Evolutionary conservation across 202 grass and related monocot species (phyloP).

Genomic region (Elaeis oleifera): DNA sequence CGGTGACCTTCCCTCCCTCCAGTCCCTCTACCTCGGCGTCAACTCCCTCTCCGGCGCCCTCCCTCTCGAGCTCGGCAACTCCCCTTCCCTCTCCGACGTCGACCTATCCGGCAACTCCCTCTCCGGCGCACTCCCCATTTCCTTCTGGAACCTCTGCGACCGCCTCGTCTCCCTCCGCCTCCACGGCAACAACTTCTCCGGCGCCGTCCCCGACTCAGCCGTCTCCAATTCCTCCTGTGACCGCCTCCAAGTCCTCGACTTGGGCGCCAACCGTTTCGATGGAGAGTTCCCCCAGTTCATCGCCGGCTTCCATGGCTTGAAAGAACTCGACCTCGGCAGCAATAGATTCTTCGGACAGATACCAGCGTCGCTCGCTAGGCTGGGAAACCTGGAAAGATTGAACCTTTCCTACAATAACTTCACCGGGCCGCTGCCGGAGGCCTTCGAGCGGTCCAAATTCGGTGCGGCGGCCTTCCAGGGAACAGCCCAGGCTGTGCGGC

Average conservation of each 20-base stretch:
- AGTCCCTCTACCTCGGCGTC: conserved; percentile 45
- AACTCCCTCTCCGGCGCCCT: conserved; percentile 45
- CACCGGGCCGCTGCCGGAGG: conserved; percentile 40
- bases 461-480: conserved; percentile 32
- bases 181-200: conserved; percentile 47
- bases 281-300: conserved; percentile 64
- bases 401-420: conserved; percentile 78
- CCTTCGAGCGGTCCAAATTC: conserved; percentile 28
- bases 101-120: conserved; percentile 61
- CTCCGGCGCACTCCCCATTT: conserved; percentile 34
- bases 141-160: conserved; percentile 83
- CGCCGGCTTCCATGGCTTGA: conserved; percentile 41
- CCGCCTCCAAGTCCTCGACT: conserved; percentile 43
- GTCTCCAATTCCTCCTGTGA: conserved; percentile 43
- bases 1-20: conserved; percentile 48
- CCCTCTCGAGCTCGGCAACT: conserved; percentile 80
- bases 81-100: conserved; percentile 49
- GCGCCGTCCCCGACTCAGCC: conserved; percentile 42
- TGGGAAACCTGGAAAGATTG: conserved; percentile 29
- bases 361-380: conserved; percentile 37
- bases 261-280: conserved; percentile 47
- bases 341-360: conserved; percentile 47
- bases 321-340: conserved; percentile 47
- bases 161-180: conserved; percentile 40
- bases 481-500: conserved; percentile 59